Conservation (phyloP, 345 rosid species). For the Arabis hirsuta region DNA sequence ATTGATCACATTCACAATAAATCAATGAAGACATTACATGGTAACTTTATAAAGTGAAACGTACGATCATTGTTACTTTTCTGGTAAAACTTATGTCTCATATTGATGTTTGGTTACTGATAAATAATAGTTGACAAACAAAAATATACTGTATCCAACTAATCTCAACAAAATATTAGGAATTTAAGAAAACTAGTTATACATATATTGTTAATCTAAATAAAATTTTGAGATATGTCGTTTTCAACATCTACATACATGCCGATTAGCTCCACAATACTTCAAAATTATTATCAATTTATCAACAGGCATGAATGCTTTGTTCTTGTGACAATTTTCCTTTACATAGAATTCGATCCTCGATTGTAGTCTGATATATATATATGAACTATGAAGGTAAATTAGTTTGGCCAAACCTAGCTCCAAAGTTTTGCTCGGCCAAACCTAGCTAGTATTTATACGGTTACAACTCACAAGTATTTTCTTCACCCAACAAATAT, state of each 20-base stretch:
- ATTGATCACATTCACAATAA: conserved; percentile 7
- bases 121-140: not conserved
- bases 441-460: too few species aligned
- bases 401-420: too few species aligned
- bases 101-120: not conserved
- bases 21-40: conserved; percentile 8
- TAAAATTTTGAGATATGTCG: too few species aligned
- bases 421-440: too few species aligned
- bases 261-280: not conserved
- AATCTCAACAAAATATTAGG: not conserved
- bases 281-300: not conserved
- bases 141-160: not conserved
- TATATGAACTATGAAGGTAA: too few species aligned
- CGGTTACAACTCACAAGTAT: too few species aligned
- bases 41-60: conserved; percentile 9
- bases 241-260: not conserved
- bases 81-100: not conserved
- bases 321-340: not conserved
- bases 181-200: not conserved
- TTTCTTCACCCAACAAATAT: too few species aligned
- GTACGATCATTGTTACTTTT: conserved; percentile 9
- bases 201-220: too few species aligned
- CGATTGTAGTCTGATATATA: not conserved
- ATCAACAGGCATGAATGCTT: not conserved
- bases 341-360: not conserved